These are phyloP conservation scores for Rhizopus sp. DNA, from an alignment of 371 early-diverging fungal species.

Conservation along the genomic window DNA sequence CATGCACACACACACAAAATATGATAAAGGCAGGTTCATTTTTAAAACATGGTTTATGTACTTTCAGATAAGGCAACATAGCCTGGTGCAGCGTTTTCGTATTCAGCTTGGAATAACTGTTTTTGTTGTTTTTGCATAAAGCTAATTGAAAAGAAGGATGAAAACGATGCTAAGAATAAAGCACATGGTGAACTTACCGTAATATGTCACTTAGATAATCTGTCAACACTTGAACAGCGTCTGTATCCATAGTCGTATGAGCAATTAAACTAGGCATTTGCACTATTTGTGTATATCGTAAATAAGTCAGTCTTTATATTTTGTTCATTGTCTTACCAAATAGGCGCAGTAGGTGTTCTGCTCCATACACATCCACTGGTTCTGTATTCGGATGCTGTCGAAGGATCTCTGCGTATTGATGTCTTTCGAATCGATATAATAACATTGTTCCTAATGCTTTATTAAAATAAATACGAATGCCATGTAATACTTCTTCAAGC, in stretches of 20 bases:
- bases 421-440: slow-evolving; percentile 92
- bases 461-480: slow-evolving; percentile 89
- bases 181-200: slow-evolving; percentile 40
- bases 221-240: slow-evolving; percentile 69
- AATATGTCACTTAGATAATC: slow-evolving; percentile 74
- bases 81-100: slow-evolving; percentile 26
- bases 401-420: slow-evolving; percentile 84
- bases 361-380: slow-evolving; percentile 90
- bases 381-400: slow-evolving; percentile 63
- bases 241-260: slow-evolving; percentile 87
- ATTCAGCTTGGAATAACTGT: slow-evolving; percentile 27
- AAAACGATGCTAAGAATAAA: not conserved
- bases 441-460: slow-evolving; percentile 88
- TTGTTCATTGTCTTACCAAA: slow-evolving; percentile 69
- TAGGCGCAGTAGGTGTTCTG: slow-evolving; percentile 92
- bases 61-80: slow-evolving; percentile 19
- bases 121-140: slow-evolving; percentile 32
- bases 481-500: slow-evolving; percentile 82
- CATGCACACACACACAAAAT: not conserved
- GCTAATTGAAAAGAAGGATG: not conserved
- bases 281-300: slow-evolving; percentile 46
- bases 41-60: slow-evolving; percentile 9
- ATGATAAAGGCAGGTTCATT: not conserved
- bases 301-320: not conserved
- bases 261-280: slow-evolving; percentile 86